Percentiles rank a stretch among this genome's conserved stretches.
These are phyloP conservation scores for Neurospora sp. DNA, from an alignment of 495 filamentous ascomycete species.

Conservation along the genomic window DNA sequence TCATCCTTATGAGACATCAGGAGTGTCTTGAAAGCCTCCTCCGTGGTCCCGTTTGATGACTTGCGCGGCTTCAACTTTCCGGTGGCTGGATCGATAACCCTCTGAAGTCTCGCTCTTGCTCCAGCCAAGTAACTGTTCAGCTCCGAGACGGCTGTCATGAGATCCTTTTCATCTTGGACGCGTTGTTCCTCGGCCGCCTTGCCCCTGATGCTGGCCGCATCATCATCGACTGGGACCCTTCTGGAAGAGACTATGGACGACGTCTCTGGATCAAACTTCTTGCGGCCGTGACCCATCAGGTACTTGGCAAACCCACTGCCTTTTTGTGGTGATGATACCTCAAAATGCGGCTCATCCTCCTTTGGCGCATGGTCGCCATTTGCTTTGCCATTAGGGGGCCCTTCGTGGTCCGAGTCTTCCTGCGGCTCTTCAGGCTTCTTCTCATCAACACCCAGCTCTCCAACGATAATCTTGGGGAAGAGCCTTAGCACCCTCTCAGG, in stretches of 20 bases:
- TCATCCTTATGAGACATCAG: conserved; percentile 38
- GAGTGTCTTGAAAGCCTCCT: conserved; percentile 41
- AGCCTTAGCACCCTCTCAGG: conserved; percentile 81
- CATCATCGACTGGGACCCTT: conserved; percentile 35
- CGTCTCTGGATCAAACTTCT: conserved; percentile 45
- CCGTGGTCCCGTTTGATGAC: conserved; percentile 41
- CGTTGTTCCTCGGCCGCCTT: conserved; percentile 30
- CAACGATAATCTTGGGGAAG: conserved; percentile 76
- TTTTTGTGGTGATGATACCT: conserved; percentile 33
- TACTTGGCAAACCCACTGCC: conserved; percentile 39
- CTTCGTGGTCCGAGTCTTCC: conserved; percentile 32
- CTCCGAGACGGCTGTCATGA: conserved; percentile 68
- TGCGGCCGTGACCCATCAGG: conserved; percentile 35
- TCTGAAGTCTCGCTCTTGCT: conserved; percentile 69
- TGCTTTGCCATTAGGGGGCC: conserved; percentile 35
- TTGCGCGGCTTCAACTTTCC: conserved; percentile 58
- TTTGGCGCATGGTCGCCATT: conserved; percentile 33
- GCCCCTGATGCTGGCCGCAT: conserved; percentile 35
- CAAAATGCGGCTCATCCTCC: conserved; percentile 13
- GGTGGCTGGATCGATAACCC: conserved; percentile 63
- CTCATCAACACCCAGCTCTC: conserved; percentile 48
- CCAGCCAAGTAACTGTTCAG: conserved; percentile 79
- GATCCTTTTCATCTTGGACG: conserved; percentile 62
- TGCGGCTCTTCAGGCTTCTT: conserved; percentile 25
- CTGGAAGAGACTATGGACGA: conserved; percentile 56